Percentiles rank a stretch among this genome's conserved stretches.
phyloP scores from a whole-genome alignment of 2,329 filamentous ascomycete genomes.

The Trichoderma citrinoviride region DNA sequence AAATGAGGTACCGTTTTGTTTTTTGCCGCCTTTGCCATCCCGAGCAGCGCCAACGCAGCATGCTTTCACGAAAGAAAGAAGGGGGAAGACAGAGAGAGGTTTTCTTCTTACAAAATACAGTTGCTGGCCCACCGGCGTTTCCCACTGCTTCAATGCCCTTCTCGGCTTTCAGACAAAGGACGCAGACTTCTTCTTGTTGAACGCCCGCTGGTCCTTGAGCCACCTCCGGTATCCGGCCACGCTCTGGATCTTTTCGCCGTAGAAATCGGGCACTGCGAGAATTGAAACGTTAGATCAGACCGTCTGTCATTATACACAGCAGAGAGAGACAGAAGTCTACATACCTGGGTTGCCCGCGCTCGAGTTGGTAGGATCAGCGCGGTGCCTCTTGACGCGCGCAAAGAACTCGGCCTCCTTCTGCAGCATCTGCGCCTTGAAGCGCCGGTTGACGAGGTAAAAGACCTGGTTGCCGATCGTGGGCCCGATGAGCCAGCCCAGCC shows the following conservation, averaged over 20 bases:
- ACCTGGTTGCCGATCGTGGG: slow-evolving; percentile 76
- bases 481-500: slow-evolving; percentile 84
- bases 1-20: background rate
- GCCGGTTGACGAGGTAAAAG: slow-evolving; percentile 74
- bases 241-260: slow-evolving; percentile 96
- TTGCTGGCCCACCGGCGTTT: background rate
- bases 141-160: background rate
- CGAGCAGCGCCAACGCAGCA: slow-evolving; percentile 1
- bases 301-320: background rate
- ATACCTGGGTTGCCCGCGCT: slow-evolving; percentile 80
- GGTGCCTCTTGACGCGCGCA: slow-evolving; percentile 82
- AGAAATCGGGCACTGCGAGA: slow-evolving; percentile 79
- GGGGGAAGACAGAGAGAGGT: background rate
- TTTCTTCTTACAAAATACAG: slow-evolving; percentile 1
- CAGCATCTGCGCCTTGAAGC: slow-evolving; percentile 69
- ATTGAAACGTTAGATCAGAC: background rate
- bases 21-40: slow-evolving; percentile 15
- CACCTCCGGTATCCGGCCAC: slow-evolving; percentile 89
- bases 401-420: slow-evolving; percentile 95
- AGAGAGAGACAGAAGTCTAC: slow-evolving; percentile 23
- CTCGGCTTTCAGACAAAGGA: slow-evolving; percentile 53
- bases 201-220: slow-evolving; percentile 96
- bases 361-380: slow-evolving; percentile 85
- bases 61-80: background rate
- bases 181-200: slow-evolving; percentile 88